Evolutionary conservation across 306 rosid genomes (phyloP).

Genomic region (Fagus crenata): DNA sequence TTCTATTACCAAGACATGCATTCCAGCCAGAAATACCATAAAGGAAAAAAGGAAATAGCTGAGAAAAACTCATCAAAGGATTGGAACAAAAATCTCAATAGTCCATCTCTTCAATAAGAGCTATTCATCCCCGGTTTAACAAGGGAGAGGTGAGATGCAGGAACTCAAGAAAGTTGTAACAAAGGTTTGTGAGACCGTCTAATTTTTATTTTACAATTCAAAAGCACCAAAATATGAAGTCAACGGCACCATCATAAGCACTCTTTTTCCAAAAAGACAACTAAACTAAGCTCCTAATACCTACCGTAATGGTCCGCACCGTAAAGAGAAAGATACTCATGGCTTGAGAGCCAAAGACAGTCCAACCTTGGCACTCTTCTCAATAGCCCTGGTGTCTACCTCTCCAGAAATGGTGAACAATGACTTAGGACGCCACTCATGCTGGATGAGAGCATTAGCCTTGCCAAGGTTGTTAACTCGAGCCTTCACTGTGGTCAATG

Average conservation of each 20-base stretch:
- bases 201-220: slow-evolving; percentile 43
- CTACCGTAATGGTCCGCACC: slow-evolving; percentile 42
- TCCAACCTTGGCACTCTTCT: slow-evolving; percentile 86
- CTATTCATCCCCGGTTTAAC: slow-evolving; percentile 22
- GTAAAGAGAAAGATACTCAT: slow-evolving; percentile 30
- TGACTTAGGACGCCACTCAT: slow-evolving; percentile 93
- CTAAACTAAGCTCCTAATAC: slow-evolving; percentile 39
- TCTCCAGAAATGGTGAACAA: slow-evolving; percentile 86
- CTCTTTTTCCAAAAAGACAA: slow-evolving; percentile 22
- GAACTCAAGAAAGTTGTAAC: not conserved
- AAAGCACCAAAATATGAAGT: slow-evolving; percentile 2
- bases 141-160: slow-evolving; percentile 7
- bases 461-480: slow-evolving; percentile 72
- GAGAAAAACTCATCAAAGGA: not conserved
- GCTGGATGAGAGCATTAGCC: slow-evolving; percentile 83
- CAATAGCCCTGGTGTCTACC: slow-evolving; percentile 84
- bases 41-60: not conserved
- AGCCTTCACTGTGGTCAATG: slow-evolving; percentile 67
- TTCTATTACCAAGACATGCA: not conserved
- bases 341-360: slow-evolving; percentile 85
- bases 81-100: slow-evolving; percentile 12
- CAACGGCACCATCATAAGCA: slow-evolving; percentile 7
- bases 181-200: slow-evolving; percentile 20
- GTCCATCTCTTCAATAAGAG: slow-evolving; percentile 20
- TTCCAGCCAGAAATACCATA: not conserved